These are phyloP conservation scores for Phalaenopsis aphrodite DNA, from an alignment of 106 monocot species.

Conservation along the genomic window DNA sequence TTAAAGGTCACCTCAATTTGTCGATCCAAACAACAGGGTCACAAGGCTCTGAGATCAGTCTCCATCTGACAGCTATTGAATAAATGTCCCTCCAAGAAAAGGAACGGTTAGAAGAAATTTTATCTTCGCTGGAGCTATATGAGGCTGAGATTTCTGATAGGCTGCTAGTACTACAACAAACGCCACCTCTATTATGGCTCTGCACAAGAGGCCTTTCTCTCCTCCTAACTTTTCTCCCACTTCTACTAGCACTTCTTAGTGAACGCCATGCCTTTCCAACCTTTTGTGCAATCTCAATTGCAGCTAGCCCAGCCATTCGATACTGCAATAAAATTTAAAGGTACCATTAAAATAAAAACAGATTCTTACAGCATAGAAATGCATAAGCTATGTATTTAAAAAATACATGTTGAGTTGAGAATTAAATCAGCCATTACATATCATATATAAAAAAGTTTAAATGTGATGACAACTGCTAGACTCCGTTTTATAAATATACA, in stretches of 20 bases:
- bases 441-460: neutral
- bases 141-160: constrained; percentile 32
- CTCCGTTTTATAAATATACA: neutral
- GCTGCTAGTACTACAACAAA: constrained; percentile 26
- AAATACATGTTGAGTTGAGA: neutral
- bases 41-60: constrained; percentile 97
- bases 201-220: constrained; percentile 42
- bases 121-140: constrained; percentile 41
- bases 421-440: neutral
- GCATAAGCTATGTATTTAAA: neutral
- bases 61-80: constrained; percentile 81
- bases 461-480: neutral
- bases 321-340: constrained; percentile 36
- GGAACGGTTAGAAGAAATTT: constrained; percentile 26
- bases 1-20: constrained; percentile 55
- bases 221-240: constrained; percentile 55
- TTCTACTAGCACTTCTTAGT: constrained; percentile 50
- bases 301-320: constrained; percentile 93
- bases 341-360: neutral
- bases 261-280: constrained; percentile 68
- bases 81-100: constrained; percentile 79
- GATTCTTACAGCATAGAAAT: neutral
- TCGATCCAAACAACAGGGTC: constrained; percentile 98
- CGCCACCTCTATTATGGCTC: constrained; percentile 82
- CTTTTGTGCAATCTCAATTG: constrained; percentile 94